Percentiles rank a stretch among this genome's conserved stretches.
Evolutionary conservation across 2,329 filamentous ascomycete species (phyloP).

Genomic region (Colletotrichum eleusines): DNA sequence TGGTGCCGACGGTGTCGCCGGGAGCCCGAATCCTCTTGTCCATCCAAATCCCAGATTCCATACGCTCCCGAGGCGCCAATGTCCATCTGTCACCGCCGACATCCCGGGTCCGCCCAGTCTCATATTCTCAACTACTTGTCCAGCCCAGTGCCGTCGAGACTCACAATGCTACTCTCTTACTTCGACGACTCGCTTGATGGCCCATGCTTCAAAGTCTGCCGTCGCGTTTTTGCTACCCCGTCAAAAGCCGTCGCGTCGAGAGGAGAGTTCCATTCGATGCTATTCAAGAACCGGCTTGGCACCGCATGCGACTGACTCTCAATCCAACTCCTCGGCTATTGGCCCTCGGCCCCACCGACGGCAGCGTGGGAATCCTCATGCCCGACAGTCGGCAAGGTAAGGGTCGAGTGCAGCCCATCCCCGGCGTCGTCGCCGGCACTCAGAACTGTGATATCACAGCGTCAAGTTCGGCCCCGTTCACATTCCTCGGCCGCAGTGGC

Average conservation of each 20-base stretch:
- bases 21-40: slow-evolving; percentile 11
- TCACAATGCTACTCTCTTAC: background rate
- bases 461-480: slow-evolving; percentile 13
- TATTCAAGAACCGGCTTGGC: background rate
- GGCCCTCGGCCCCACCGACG: slow-evolving; percentile 1
- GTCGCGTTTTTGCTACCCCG: background rate
- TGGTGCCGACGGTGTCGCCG: slow-evolving; percentile 35
- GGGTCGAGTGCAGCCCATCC: background rate
- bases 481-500: background rate
- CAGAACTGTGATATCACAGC: background rate
- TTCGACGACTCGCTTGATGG: background rate
- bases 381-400: background rate
- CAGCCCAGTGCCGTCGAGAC: background rate
- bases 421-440: background rate
- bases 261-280: background rate
- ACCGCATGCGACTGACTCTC: slow-evolving; percentile 9
- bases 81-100: slow-evolving; percentile 2
- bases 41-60: background rate
- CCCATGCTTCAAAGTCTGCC: background rate
- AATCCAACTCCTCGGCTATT: background rate
- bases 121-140: background rate
- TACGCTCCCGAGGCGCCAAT: slow-evolving; percentile 13
- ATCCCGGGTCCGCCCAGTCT: background rate
- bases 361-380: background rate
- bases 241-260: background rate